Evolutionary conservation across 73 alveolate genomes (phyloP), one percentile per base, ranked within the genome.

Genomic region (Paramecium pentaurelia): DNA sequence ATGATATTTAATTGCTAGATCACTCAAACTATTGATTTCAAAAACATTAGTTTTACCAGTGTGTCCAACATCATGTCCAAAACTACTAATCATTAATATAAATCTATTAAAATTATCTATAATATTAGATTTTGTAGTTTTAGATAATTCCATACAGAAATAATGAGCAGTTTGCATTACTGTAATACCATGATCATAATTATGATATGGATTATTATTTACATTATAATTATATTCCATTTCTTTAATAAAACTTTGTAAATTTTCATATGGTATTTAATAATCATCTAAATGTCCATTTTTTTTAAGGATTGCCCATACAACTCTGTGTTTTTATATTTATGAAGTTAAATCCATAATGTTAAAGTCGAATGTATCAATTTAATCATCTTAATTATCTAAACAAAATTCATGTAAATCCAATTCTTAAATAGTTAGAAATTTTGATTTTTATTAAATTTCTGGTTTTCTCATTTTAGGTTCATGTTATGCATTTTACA

Each of bases 21-120:
- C 91, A 60, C 94, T 80, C 71, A 75, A 77, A 51, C 97, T 93
- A 60, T 96, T 94, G 2, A 96, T 93, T 42, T 94, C 95, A 94
- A 85, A 96, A 73, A 90, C 75, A 92, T 96, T 96, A 27, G 95
- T 96, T 64, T 77, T 70, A 14, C 99, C 99, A 16, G 98, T 97
- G 60, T 96, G 99, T 51, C 95, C 96, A 11, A 94, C 94, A 94
- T 96, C 99, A 86, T 96, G 99, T 54, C 98, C 94, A 51, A 95
- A 90, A 60, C 95, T 86, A 71, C 95, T 86, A 30, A 95, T 54
- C 71, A 95, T 86, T 37, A 95, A 32, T 32, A 94, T 80, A 49
- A 94, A 94, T 71, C 36, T 80, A 27, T 80, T 20, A 36, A 80
- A 80, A 25, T 80, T 42, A 80, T 80, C 91, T 25, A 80, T 45